Evolutionary conservation across 139 green algal genomes (phyloP).

Genomic region (Edaphochlamys debaryana): DNA sequence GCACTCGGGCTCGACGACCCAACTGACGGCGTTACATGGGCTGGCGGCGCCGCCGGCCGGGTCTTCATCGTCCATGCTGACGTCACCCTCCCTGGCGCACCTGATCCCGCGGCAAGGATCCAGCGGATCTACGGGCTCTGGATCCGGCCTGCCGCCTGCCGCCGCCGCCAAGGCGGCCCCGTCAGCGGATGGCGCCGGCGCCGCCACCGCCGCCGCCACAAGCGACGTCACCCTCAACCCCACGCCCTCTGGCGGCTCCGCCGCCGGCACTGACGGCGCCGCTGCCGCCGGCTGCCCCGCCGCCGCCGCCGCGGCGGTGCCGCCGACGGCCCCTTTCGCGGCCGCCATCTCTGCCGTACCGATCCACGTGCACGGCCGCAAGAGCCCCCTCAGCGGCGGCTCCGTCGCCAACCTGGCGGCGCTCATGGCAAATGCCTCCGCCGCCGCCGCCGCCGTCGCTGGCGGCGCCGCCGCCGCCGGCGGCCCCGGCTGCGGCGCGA

Average conservation of each 20-base stretch:
- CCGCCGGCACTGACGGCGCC: too few species aligned
- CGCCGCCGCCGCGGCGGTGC: not conserved
- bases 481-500: not conserved
- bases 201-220: not conserved
- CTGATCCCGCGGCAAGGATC: not conserved
- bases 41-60: too few species aligned
- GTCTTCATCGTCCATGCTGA: not conserved
- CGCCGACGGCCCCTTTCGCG: not conserved
- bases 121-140: too few species aligned
- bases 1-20: too few species aligned
- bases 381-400: not conserved
- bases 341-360: not conserved
- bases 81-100: slow-evolving; percentile 11
- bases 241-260: too few species aligned
- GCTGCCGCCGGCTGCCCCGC: too few species aligned
- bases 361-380: slow-evolving; percentile 38
- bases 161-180: too few species aligned
- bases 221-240: not conserved
- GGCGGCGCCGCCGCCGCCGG: not conserved
- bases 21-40: too few species aligned
- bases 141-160: too few species aligned
- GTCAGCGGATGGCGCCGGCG: not conserved
- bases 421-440: not conserved
- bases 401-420: slow-evolving; percentile 8
- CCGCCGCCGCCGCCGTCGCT: not conserved